These are phyloP conservation scores for Zymoseptoria pseudotritici DNA, from an alignment of 2,329 filamentous ascomycete genomes.

Conservation along the genomic window DNA sequence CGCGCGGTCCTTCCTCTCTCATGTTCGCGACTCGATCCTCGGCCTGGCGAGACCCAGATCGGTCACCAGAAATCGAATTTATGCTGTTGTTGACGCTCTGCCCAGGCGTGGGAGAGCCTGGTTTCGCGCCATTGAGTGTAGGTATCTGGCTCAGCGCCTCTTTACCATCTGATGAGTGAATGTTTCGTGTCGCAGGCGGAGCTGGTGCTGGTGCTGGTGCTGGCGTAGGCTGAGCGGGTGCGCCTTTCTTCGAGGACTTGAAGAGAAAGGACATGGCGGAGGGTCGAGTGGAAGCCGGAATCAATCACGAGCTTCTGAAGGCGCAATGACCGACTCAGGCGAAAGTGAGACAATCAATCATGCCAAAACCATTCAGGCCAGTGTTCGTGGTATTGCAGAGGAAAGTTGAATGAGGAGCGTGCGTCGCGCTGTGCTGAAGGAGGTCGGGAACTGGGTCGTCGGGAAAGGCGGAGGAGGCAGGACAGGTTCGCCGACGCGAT, in stretches of 20 bases:
- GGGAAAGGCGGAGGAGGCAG: too few species aligned
- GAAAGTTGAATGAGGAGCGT: too few species aligned
- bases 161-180: conserved; percentile 48
- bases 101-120: conserved; percentile 50
- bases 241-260: conserved; percentile 38
- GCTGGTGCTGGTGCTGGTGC: conserved; percentile 20
- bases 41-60: conserved; percentile 7
- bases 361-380: not conserved
- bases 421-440: too few species aligned
- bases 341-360: not conserved
- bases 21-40: conserved; percentile 12
- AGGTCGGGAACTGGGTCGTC: too few species aligned
- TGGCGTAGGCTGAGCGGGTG: conserved; percentile 11
- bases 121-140: conserved; percentile 40
- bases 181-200: conserved; percentile 49
- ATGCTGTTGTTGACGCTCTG: conserved; percentile 56
- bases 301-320: not conserved
- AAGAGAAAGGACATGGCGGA: conserved; percentile 45
- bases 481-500: too few species aligned
- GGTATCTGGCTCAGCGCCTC: conserved; percentile 34
- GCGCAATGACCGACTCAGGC: not conserved
- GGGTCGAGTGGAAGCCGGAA: not conserved
- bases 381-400: too few species aligned
- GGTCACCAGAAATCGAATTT: conserved; percentile 19
- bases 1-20: conserved; percentile 7